Conservation (phyloP, 2,329 filamentous ascomycete genomes). For the Penicillium janthinellum region DNA sequence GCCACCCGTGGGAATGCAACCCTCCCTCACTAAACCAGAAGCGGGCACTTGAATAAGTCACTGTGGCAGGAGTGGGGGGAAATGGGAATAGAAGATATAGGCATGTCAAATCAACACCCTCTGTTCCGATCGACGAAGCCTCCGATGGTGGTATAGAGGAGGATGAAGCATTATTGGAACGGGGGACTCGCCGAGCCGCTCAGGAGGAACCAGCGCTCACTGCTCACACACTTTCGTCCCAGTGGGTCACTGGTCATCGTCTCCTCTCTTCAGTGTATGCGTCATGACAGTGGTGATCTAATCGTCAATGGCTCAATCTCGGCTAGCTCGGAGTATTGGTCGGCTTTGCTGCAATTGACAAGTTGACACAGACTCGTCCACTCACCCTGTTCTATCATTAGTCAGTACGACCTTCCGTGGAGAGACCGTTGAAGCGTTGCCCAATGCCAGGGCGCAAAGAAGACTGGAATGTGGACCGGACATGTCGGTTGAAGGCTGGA, state of each 20-base stretch:
- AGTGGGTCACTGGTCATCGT: constrained; percentile 4
- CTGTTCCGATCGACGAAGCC: constrained; percentile 9
- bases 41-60: constrained; percentile 30
- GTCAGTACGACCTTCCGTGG: neutral
- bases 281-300: constrained; percentile 34
- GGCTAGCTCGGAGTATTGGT: constrained; percentile 15
- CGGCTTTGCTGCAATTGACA: constrained; percentile 18
- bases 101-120: constrained; percentile 24
- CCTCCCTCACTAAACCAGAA: constrained; percentile 36
- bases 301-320: constrained; percentile 20
- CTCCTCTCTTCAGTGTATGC: constrained; percentile 32
- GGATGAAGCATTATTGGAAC: constrained; percentile 16
- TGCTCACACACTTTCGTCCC: neutral
- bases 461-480: constrained; percentile 30
- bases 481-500: constrained; percentile 29
- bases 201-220: constrained; percentile 13
- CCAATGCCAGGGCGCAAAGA: constrained; percentile 23
- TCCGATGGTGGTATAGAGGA: constrained; percentile 4
- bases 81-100: neutral
- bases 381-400: constrained; percentile 8
- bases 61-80: constrained; percentile 25
- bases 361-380: constrained; percentile 6
- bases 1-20: constrained; percentile 42
- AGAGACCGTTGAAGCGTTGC: constrained; percentile 14
- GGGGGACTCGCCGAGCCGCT: constrained; percentile 17